Evolutionary conservation across 2,329 filamentous ascomycete species (phyloP).

Genomic region (Colletotrichum liaoningense): DNA sequence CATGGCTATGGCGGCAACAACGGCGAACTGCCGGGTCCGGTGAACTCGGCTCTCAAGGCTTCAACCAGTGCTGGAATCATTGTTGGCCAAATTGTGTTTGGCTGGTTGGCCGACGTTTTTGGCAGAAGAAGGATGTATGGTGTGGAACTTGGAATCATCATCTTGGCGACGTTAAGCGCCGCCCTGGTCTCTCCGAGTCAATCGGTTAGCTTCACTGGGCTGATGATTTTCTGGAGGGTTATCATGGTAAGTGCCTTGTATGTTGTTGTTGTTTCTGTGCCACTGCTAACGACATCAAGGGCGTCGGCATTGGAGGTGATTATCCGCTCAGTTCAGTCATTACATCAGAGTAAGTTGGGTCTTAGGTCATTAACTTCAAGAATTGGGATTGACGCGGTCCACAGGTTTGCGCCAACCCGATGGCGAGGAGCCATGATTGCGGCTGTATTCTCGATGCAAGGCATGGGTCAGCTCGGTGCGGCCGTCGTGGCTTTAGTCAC

Average conservation of each 20-base stretch:
- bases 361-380: constrained; percentile 27
- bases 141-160: constrained; percentile 78
- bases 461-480: constrained; percentile 80
- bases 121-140: constrained; percentile 88
- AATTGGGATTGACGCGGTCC: constrained; percentile 1
- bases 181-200: constrained; percentile 71
- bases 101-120: constrained; percentile 79
- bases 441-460: constrained; percentile 87
- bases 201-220: constrained; percentile 67
- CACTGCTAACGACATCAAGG: constrained; percentile 47
- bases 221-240: constrained; percentile 80
- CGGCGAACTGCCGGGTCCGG: constrained; percentile 69
- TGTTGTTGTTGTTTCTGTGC: background rate
- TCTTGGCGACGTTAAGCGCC: constrained; percentile 76
- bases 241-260: constrained; percentile 65
- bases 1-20: constrained; percentile 62
- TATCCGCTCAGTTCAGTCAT: constrained; percentile 86
- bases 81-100: constrained; percentile 81
- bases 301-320: constrained; percentile 83
- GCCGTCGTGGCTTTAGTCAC: constrained; percentile 78
- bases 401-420: constrained; percentile 80
- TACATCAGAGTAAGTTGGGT: constrained; percentile 72
- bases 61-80: constrained; percentile 84
- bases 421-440: constrained; percentile 89
- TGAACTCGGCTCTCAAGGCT: constrained; percentile 83